A percentile compares a stretch with the other conserved stretches of the same genome.
These are phyloP conservation scores for Theileria equi DNA, from an alignment of 169 alveolate species.

Conservation along the genomic window DNA sequence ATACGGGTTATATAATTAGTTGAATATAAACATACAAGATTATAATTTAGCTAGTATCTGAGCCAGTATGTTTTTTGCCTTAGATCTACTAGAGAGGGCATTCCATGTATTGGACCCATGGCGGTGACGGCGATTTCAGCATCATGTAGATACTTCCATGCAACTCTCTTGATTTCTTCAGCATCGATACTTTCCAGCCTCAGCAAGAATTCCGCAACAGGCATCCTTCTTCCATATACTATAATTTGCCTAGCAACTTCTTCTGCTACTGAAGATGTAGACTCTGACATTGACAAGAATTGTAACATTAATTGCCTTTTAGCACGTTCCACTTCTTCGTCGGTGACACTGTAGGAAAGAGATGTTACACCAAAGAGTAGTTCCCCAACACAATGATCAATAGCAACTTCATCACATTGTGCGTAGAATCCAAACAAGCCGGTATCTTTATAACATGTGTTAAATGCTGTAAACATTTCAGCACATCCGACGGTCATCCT, in stretches of 20 bases:
- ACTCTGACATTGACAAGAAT: conserved; percentile 74
- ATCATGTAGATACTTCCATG: conserved; percentile 84
- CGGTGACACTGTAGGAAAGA: conserved; percentile 76
- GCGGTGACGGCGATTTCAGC: conserved; percentile 77
- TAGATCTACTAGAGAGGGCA: conserved; percentile 72
- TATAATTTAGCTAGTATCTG: conserved; percentile 48
- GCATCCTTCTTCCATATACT: conserved; percentile 81
- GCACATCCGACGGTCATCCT: conserved; percentile 83
- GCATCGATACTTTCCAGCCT: conserved; percentile 79
- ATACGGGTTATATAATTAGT: conserved; percentile 1
- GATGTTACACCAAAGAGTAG: conserved; percentile 81
- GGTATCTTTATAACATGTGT: conserved; percentile 89
- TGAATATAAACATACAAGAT: background rate
- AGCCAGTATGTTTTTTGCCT: conserved; percentile 79
- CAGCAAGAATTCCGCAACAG: conserved; percentile 75
- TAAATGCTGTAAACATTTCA: conserved; percentile 81
- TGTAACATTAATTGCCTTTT: conserved; percentile 75
- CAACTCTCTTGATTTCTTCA: conserved; percentile 81
- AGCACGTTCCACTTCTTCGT: conserved; percentile 80
- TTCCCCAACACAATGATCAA: conserved; percentile 81
- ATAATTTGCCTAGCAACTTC: conserved; percentile 79
- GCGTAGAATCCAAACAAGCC: conserved; percentile 89
- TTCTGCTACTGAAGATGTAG: conserved; percentile 80
- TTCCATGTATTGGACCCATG: conserved; percentile 77
- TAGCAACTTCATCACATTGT: conserved; percentile 81